Evolutionary conservation across 106 monocot species (phyloP).

Genomic region (Apostasia ramifera): DNA sequence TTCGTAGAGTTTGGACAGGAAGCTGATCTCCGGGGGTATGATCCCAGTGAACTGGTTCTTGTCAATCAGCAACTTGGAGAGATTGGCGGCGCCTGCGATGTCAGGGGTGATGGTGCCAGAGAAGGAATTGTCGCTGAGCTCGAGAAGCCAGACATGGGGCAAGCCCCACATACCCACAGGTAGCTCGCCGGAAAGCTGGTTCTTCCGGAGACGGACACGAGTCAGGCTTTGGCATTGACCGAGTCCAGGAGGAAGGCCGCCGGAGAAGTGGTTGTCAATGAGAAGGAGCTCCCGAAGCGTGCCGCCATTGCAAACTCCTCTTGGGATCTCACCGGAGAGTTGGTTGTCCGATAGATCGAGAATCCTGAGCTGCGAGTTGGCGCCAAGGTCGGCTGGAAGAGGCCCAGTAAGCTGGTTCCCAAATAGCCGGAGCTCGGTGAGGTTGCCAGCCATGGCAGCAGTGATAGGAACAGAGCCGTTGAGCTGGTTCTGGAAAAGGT

Average conservation of each 20-base stretch:
- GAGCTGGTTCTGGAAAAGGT: conserved; percentile 49
- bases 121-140: conserved; percentile 29
- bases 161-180: conserved; percentile 31
- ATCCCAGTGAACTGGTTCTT: conserved; percentile 35
- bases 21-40: conserved; percentile 39
- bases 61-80: conserved; percentile 15
- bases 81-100: conserved; percentile 22
- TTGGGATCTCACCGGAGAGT: conserved; percentile 63
- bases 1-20: conserved; percentile 31
- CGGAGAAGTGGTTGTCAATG: conserved; percentile 25
- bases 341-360: conserved; percentile 59
- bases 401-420: conserved; percentile 45
- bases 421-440: conserved; percentile 53
- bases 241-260: conserved; percentile 3
- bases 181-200: conserved; percentile 34
- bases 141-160: conserved; percentile 24
- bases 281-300: conserved; percentile 39
- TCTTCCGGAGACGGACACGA: conserved; percentile 13
- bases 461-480: conserved; percentile 34
- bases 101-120: conserved; percentile 19
- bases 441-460: conserved; percentile 19
- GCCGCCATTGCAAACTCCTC: conserved; percentile 49
- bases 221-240: conserved; percentile 8
- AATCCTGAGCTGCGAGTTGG: conserved; percentile 26
- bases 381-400: conserved; percentile 53